These are phyloP conservation scores for Syzygium aqueum DNA, from an alignment of 345 rosid genomes.

Conservation along the genomic window DNA sequence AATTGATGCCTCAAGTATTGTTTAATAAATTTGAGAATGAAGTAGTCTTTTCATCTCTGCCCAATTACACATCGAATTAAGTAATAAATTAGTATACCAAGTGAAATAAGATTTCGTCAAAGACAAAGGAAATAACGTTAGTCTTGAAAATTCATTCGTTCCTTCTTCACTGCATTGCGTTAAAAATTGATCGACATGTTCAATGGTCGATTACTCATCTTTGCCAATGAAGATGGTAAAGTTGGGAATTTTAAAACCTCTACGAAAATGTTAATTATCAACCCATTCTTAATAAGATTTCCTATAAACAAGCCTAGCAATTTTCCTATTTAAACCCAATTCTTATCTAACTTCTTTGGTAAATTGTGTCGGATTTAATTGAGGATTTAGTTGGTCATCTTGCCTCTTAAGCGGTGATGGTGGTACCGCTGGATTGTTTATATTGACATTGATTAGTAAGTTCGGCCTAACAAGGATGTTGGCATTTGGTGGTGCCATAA, in stretches of 20 bases:
- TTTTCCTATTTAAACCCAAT: no score
- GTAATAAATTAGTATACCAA: not conserved
- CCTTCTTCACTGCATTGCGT: rapidly evolving
- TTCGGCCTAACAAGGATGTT: no score
- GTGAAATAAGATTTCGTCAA: not conserved
- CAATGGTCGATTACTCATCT: rapidly evolving
- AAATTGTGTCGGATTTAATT: no score
- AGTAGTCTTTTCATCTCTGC: not conserved
- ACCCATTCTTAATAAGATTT: not conserved
- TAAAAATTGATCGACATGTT: not conserved
- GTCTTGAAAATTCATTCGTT: not conserved
- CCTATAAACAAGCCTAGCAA: no score
- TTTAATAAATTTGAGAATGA: not conserved
- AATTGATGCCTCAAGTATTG: not conserved
- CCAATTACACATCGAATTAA: not conserved
- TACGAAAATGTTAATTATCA: not conserved
- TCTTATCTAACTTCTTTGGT: no score
- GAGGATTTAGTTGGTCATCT: no score
- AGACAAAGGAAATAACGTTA: not conserved
- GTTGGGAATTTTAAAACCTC: not conserved
- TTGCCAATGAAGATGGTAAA: not conserved
- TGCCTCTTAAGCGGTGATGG: no score
- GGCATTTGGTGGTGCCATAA: no score
- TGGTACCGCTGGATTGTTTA: no score
- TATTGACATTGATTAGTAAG: no score